Evolutionary conservation across 1,139 yeast genomes (phyloP).

Genomic region (Taphrina deformans): DNA sequence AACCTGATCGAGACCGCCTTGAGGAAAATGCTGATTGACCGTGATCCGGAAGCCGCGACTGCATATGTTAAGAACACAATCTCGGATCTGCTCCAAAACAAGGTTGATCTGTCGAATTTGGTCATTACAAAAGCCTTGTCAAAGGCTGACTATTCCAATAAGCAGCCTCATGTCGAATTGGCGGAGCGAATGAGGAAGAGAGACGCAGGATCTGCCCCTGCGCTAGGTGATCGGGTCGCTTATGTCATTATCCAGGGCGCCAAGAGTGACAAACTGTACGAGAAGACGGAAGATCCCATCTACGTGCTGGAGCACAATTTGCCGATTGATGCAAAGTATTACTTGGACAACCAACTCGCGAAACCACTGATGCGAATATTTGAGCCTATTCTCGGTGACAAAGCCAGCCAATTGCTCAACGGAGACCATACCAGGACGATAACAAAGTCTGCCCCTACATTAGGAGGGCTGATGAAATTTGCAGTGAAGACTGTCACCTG

Average conservation of each 20-base stretch:
- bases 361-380: constrained; percentile 92
- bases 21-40: constrained; percentile 78
- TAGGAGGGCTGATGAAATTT: constrained; percentile 85
- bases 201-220: constrained; percentile 96
- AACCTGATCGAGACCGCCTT: constrained; percentile 90
- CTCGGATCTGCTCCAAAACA: constrained; percentile 84
- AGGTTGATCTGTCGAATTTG: constrained; percentile 87
- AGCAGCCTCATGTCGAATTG: constrained; percentile 94
- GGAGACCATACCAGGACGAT: constrained; percentile 85
- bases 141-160: constrained; percentile 85
- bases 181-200: constrained; percentile 96
- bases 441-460: constrained; percentile 62
- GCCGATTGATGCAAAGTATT: constrained; percentile 93
- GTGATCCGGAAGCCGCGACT: constrained; percentile 88
- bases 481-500: constrained; percentile 88
- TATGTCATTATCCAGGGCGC: constrained; percentile 87
- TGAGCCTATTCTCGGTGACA: constrained; percentile 91
- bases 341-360: constrained; percentile 86
- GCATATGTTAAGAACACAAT: constrained; percentile 65
- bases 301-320: constrained; percentile 87
- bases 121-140: constrained; percentile 93
- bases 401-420: constrained; percentile 67
- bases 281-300: constrained; percentile 94
- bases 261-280: constrained; percentile 81
- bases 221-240: constrained; percentile 96